Evolutionary conservation across 768 basidiomycete genomes (phyloP), one percentile per base, ranked within the genome.

Genomic region (Neoboletus magnificus): DNA sequence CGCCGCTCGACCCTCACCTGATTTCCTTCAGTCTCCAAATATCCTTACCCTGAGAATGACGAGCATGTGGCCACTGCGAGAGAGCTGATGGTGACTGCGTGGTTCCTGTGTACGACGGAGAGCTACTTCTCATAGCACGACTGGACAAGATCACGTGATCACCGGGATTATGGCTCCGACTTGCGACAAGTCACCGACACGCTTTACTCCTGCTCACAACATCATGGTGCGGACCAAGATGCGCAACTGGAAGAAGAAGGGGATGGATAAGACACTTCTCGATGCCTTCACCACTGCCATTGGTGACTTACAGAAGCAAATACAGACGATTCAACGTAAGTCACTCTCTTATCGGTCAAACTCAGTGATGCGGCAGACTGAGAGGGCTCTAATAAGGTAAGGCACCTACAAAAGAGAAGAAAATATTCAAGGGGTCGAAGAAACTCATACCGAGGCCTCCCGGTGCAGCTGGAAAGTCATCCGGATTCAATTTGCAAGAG

Each of bases 41-140:
- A 0, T 88, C 84, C 68, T 0, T 78, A 83, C 61, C 70, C 75
- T 27, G 70, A 67, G 50, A 67, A 67, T 10, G 73, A 72, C 40
- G 76, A 64, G 1, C 71, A 70, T 5, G 63, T 65, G 3, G 57
- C 57, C 7, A 39, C 59, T 54, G 67, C 60, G 6, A 60, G 46
- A 11, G 75, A 82, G 48, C 82, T 83, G 8, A 73, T 73, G 56
- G 67, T 78, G 15, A 82, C 86, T 20, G 80, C 85, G 4, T 92
- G 89, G 89, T n/a, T 53, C 82, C 87, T 5, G 79, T 91, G 2
- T 85, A 85, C 61, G 82, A 85, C 29, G 89, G 91, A 41, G 89
- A 91, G 60, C 72, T 92, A 5, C 69, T 90, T 25, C 74, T 93
- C 13, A 77, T 87, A 13, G 85, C 90, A 2, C 87, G 86, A 50